These are phyloP conservation scores for Yamadazyma mexicana DNA, from an alignment of 1,139 yeast species.

Conservation along the genomic window DNA sequence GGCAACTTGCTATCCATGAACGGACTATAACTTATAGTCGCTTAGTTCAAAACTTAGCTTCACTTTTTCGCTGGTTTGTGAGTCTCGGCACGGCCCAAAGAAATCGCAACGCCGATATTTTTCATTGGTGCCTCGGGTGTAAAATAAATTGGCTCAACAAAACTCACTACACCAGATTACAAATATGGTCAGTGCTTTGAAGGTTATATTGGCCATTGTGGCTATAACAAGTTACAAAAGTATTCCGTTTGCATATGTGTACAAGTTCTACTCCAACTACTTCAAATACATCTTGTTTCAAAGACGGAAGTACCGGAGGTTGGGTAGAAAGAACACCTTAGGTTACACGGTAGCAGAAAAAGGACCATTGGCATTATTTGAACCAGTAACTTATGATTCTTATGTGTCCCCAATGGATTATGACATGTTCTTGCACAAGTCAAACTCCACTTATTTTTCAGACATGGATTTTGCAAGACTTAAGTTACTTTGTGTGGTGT, in stretches of 20 bases:
- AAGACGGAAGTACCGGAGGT: conserved; percentile 19
- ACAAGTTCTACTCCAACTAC: conserved; percentile 58
- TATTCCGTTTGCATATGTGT: conserved; percentile 66
- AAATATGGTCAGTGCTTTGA: conserved; percentile 7
- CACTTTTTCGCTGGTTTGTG: neutral
- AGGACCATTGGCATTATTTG: conserved; percentile 39
- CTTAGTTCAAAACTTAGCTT: too few species aligned
- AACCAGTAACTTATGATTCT: conserved; percentile 45
- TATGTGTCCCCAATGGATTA: conserved; percentile 78
- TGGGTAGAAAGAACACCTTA: conserved; percentile 33
- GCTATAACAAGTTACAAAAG: conserved; percentile 42
- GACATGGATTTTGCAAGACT: conserved; percentile 83
- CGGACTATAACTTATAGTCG: too few species aligned
- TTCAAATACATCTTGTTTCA: conserved; percentile 41
- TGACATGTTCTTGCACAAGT: conserved; percentile 85
- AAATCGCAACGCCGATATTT: neutral
- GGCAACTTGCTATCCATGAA: neutral
- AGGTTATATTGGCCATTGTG: conserved; percentile 9
- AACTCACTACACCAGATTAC: too few species aligned
- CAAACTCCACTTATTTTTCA: conserved; percentile 80
- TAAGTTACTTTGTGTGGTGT: conserved; percentile 54
- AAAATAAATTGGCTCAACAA: too few species aligned
- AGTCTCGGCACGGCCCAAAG: neutral
- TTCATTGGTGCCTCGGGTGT: neutral
- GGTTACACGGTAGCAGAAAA: conserved; percentile 23